These are phyloP conservation scores for Rhizophagus prolifer DNA, from an alignment of 192 early-diverging fungal species.

Conservation along the genomic window DNA sequence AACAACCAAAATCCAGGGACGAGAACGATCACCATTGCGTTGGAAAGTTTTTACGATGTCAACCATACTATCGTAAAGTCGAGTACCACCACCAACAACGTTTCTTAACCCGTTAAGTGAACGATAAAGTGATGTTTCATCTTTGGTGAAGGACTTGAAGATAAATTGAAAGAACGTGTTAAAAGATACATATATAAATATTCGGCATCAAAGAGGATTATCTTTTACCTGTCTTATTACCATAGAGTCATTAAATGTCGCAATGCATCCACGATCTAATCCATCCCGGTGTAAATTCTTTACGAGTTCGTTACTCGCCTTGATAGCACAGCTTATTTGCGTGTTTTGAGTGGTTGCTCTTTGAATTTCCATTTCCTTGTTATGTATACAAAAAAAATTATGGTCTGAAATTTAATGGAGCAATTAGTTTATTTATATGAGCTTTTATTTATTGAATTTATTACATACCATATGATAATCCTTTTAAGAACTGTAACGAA, in stretches of 20 bases:
- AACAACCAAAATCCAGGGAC: slow-evolving; percentile 24
- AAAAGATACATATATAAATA: not conserved
- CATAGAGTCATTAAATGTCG: slow-evolving; percentile 25
- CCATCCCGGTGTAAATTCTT: slow-evolving; percentile 28
- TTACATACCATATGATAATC: not conserved
- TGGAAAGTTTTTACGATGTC: slow-evolving; percentile 9
- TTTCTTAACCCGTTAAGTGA: slow-evolving; percentile 18
- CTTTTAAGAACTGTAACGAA: not conserved
- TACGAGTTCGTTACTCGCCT: slow-evolving; percentile 23
- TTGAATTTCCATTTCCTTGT: not conserved
- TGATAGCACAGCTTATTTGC: slow-evolving; percentile 14
- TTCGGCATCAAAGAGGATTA: not conserved
- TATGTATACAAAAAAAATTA: not conserved
- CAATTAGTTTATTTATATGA: too few species aligned
- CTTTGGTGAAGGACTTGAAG: not conserved
- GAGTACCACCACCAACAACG: not conserved
- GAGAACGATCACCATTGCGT: not conserved
- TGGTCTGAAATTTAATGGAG: not conserved
- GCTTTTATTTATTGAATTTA: not conserved
- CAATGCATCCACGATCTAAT: slow-evolving; percentile 26
- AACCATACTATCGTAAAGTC: slow-evolving; percentile 21
- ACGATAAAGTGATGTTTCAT: slow-evolving; percentile 20
- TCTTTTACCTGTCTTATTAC: slow-evolving; percentile 23
- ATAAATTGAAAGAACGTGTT: not conserved
- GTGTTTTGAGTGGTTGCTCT: not conserved